Evolutionary conservation across 495 filamentous ascomycete genomes (phyloP).

Genomic region (Xylaria sp.): DNA sequence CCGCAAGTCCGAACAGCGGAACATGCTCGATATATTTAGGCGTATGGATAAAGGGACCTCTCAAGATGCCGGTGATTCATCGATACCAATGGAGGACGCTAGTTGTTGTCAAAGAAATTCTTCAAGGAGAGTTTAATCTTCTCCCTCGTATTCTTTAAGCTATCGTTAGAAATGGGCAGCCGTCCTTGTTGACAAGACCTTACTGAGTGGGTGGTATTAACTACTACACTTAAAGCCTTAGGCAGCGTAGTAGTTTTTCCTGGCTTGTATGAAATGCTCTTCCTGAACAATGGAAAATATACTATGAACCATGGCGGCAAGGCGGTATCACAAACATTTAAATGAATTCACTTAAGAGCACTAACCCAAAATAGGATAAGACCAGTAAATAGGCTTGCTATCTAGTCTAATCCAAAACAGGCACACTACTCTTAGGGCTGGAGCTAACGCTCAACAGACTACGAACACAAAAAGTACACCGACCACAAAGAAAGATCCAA

Average conservation of each 20-base stretch:
- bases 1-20: neutral
- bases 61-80: neutral
- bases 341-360: too few relatives aligned
- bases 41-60: neutral
- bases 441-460: neutral
- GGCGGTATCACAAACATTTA: too few relatives aligned
- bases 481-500: neutral
- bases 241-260: too few relatives aligned
- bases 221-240: neutral
- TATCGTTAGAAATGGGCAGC: neutral
- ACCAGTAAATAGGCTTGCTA: too few relatives aligned
- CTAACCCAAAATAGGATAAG: neutral
- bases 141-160: neutral
- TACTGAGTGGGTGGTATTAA: neutral
- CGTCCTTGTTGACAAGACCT: neutral
- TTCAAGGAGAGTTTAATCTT: neutral
- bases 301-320: neutral
- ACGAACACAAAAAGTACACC: neutral
- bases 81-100: neutral
- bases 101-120: neutral
- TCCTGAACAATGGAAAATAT: neutral
- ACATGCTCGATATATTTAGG: neutral
- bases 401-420: neutral
- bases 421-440: neutral
- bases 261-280: neutral